Evolutionary conservation across 2,329 filamentous ascomycete species (phyloP).

Genomic region (Penicillium rolfsii): DNA sequence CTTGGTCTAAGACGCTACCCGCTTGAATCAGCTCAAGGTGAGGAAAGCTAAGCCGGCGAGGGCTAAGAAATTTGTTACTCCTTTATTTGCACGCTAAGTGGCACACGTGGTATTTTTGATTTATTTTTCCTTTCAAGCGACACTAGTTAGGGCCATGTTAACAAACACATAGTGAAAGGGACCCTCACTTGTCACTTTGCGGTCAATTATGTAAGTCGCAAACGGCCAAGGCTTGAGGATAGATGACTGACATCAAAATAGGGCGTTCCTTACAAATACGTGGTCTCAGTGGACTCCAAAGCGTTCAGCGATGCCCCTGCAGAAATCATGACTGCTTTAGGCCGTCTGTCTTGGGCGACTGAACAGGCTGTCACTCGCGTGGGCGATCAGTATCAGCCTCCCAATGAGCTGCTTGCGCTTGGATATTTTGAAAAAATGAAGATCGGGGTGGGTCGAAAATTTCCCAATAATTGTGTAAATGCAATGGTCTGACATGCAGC

Average conservation of each 20-base stretch:
- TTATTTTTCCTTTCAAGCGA: background rate
- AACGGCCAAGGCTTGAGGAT: no score
- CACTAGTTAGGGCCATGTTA: background rate
- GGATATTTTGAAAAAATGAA: conserved; percentile 60
- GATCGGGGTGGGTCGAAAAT: conserved; percentile 48
- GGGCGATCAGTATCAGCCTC: conserved; percentile 39
- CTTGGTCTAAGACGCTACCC: conserved; percentile 53
- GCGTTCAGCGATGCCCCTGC: conserved; percentile 48
- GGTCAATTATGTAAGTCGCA: conserved; percentile 50
- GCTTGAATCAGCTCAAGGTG: conserved; percentile 39
- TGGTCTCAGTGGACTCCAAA: conserved; percentile 53
- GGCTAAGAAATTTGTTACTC: background rate
- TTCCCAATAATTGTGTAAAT: background rate
- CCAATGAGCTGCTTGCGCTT: conserved; percentile 61
- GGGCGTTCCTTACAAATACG: conserved; percentile 64
- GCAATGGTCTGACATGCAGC: background rate
- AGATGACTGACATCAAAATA: conserved; percentile 26
- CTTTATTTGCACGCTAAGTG: background rate
- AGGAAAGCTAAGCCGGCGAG: conserved; percentile 13
- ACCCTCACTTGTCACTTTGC: conserved; percentile 52
- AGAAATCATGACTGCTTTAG: conserved; percentile 50
- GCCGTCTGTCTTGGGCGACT: conserved; percentile 59
- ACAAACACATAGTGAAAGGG: conserved; percentile 33
- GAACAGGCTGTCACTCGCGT: conserved; percentile 40
- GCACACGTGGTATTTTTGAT: background rate